phyloP scores from a whole-genome alignment of 106 monocot species.

The Dioscorea dumetorum region DNA sequence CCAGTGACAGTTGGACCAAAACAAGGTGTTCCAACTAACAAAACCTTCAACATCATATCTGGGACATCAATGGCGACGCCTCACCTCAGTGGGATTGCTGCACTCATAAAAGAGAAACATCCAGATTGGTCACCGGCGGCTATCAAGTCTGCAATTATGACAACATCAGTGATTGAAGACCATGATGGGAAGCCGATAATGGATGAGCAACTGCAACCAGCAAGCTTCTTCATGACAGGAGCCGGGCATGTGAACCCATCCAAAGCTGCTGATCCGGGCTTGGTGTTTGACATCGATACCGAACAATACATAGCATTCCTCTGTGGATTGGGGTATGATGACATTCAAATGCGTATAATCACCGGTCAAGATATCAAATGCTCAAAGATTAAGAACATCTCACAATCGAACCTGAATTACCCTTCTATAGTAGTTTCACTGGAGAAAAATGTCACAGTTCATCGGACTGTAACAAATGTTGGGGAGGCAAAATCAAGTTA shows the following conservation, averaged over 20 bases:
- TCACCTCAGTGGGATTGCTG: conserved; percentile 4
- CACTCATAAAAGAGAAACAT: background rate
- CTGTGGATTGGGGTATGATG: background rate
- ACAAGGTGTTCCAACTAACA: no score
- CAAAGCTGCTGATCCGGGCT: background rate
- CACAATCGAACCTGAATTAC: background rate
- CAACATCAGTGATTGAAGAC: background rate
- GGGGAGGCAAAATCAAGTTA: background rate
- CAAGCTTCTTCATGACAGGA: background rate
- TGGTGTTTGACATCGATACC: background rate
- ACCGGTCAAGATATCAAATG: background rate
- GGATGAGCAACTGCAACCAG: background rate
- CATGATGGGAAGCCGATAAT: background rate
- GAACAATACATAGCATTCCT: conserved; percentile 6
- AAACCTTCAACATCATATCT: background rate
- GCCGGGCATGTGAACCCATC: conserved; percentile 5
- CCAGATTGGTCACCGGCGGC: conserved; percentile 4
- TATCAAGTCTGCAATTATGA: conserved; percentile 8
- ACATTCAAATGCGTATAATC: background rate
- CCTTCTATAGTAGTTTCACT: background rate
- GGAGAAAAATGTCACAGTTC: background rate
- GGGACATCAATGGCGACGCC: conserved; percentile 8
- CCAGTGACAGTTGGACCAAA: background rate
- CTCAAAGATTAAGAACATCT: background rate
- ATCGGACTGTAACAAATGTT: background rate